These are phyloP conservation scores for Actinomucor elegans DNA, from an alignment of 371 early-diverging fungal species.

Conservation along the genomic window DNA sequence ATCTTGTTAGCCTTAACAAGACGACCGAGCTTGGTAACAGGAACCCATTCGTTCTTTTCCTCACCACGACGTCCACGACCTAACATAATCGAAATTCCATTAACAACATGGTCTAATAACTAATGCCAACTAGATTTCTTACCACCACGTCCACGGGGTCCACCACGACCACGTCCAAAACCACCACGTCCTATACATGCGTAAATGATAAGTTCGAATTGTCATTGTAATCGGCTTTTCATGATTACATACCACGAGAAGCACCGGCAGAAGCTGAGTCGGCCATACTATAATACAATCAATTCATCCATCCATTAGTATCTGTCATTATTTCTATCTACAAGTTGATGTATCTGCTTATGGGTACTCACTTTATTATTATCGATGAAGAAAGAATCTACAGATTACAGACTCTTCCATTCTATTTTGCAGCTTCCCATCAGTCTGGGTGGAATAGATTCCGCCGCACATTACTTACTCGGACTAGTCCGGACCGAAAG, in stretches of 20 bases:
- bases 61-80: slow-evolving; percentile 87
- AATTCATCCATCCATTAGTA: slow-evolving; percentile 18
- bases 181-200: slow-evolving; percentile 66
- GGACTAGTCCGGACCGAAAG: no score
- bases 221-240: slow-evolving; percentile 1
- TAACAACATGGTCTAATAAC: neutral
- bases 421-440: no score
- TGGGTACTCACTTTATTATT: slow-evolving; percentile 19
- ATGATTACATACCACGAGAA: slow-evolving; percentile 48
- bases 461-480: no score
- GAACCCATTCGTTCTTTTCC: slow-evolving; percentile 87
- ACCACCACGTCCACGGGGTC: slow-evolving; percentile 56
- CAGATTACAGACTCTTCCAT: neutral
- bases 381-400: slow-evolving; percentile 20
- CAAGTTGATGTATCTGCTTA: no score
- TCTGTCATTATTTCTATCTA: no score
- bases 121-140: neutral
- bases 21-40: slow-evolving; percentile 76
- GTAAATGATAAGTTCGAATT: neutral
- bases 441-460: neutral
- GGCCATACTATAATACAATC: slow-evolving; percentile 52
- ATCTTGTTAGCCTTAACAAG: slow-evolving; percentile 94
- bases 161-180: slow-evolving; percentile 74
- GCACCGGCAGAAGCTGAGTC: slow-evolving; percentile 80
- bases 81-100: no score